Evolutionary conservation across 305 asterid species (phyloP), one percentile per base, ranked within the genome.

Genomic region (Petunia hybrid): DNA sequence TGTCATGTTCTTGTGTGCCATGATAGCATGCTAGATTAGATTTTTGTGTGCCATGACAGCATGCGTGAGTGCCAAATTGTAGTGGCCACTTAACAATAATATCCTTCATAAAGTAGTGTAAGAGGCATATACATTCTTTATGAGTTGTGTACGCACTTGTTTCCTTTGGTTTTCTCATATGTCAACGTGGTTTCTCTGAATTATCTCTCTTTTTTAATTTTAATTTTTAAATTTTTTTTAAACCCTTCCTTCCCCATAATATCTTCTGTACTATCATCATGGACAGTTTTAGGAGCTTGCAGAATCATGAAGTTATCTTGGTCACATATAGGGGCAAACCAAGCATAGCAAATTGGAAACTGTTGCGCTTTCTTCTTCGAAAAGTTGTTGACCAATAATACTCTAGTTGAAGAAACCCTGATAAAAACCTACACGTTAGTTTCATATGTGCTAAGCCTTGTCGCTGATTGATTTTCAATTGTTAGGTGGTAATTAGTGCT

Each of bases 371-470:
- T 46, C 60, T 9, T 46, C 56, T 46, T 70, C 5, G 5, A 41
- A 46, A 70, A 70, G 60, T 46, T 70, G 60, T 46, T 70, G 42
- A 46, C 22, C 39, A 70, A 45, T 10, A 31, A 31, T 1, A 43
- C 76, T 46, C 31, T 70, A 70, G 10, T 46, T 31, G 60, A 69
- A 42, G 57, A 70, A 46, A 45, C 8, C 77, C 16, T 70, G 22
- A 70, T 70, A 22, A 46, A 70, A 39, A 31, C 22, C 31, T 46
- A 46, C 22, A 9, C 1, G 2, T 22, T 46, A 31, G 60, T 22
- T 70, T 45, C 60, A 45, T 70, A 8, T 51, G 4, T 45, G 60
- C 48, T 41, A 5, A 45, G 45, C 10, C 42, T 43, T 45, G 77
- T 10, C 9, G 3, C 8, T 45, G 77, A 70, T 45, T 70, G 22